Evolutionary conservation across 306 rosid species (phyloP).

Genomic region (Quercus berberidifolia): DNA sequence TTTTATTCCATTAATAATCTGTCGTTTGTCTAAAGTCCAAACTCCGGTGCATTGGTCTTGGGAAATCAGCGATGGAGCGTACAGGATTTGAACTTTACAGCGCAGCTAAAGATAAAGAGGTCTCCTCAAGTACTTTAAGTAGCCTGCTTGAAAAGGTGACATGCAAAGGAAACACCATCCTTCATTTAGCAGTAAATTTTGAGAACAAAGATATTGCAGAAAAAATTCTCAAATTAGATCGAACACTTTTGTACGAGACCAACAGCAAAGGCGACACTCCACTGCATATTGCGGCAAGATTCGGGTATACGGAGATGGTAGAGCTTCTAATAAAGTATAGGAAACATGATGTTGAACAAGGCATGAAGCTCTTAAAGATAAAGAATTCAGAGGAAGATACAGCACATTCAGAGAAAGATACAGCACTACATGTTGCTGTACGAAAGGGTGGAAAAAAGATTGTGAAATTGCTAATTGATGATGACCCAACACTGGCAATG

Average conservation of each 20-base stretch:
- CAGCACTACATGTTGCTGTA: slow-evolving; percentile 13
- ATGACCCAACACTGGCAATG: background rate
- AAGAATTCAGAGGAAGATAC: background rate
- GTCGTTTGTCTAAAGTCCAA: too few species aligned
- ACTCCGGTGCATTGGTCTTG: too few species aligned
- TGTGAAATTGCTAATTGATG: background rate
- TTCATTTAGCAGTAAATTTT: slow-evolving; percentile 10
- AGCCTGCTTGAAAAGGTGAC: fast-evolving
- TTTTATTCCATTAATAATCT: too few species aligned
- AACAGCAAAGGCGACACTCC: slow-evolving; percentile 14
- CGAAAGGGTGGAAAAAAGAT: background rate
- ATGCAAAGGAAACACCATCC: background rate
- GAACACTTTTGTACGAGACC: background rate
- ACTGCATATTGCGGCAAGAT: slow-evolving; percentile 4
- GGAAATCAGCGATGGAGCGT: too few species aligned
- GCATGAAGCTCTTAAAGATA: background rate
- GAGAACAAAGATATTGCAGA: background rate
- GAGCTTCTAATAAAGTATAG: background rate
- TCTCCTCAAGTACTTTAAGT: too few species aligned
- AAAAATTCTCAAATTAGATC: background rate
- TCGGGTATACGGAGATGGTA: background rate
- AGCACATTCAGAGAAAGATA: background rate
- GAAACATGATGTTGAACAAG: background rate
- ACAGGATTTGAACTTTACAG: too few species aligned
- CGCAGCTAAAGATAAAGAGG: too few species aligned